Percentiles rank a stretch among this genome's conserved stretches.
Evolutionary conservation across 768 basidiomycete genomes (phyloP).

Genomic region (Albatrellus ellisii): DNA sequence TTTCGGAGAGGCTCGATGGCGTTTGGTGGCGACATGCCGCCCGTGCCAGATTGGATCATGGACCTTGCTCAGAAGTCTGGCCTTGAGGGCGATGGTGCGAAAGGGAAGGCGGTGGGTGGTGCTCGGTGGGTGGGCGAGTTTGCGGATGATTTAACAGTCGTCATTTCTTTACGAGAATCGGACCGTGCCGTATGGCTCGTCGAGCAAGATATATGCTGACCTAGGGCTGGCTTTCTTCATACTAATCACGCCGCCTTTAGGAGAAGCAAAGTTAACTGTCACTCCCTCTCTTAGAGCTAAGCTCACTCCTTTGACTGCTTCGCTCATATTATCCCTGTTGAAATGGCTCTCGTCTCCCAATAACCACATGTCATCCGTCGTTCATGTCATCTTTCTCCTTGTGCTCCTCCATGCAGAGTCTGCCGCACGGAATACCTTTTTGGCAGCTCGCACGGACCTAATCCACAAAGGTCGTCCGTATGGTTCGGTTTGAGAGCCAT

Average conservation of each 20-base stretch:
- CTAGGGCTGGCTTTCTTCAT: neutral
- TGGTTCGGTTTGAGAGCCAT: slow-evolving; percentile 84
- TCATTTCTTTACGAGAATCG: slow-evolving; percentile 84
- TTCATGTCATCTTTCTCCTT: slow-evolving; percentile 59
- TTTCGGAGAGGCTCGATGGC: slow-evolving; percentile 22
- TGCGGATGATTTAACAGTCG: slow-evolving; percentile 82
- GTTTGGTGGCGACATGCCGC: slow-evolving; percentile 29
- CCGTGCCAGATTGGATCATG: slow-evolving; percentile 66
- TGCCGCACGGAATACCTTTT: slow-evolving; percentile 71
- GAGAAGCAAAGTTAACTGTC: slow-evolving; percentile 43
- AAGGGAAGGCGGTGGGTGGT: slow-evolving; percentile 71
- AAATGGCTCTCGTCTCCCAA: slow-evolving; percentile 58
- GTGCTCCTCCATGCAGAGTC: slow-evolving; percentile 63
- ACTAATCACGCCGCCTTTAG: slow-evolving; percentile 20
- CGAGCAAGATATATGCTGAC: slow-evolving; percentile 48
- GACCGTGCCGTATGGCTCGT: slow-evolving; percentile 70
- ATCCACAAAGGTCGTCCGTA: slow-evolving; percentile 68
- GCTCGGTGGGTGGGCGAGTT: slow-evolving; percentile 79
- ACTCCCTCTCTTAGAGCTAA: slow-evolving; percentile 42
- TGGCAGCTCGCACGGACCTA: slow-evolving; percentile 63
- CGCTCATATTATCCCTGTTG: slow-evolving; percentile 58
- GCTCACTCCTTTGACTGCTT: slow-evolving; percentile 47
- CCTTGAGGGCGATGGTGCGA: slow-evolving; percentile 36
- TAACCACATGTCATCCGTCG: slow-evolving; percentile 64
- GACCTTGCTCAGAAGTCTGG: slow-evolving; percentile 50